Evolutionary conservation across 179 eudicot species (phyloP), one percentile per base, ranked within the genome.

Genomic region (Camellia oleifera): DNA sequence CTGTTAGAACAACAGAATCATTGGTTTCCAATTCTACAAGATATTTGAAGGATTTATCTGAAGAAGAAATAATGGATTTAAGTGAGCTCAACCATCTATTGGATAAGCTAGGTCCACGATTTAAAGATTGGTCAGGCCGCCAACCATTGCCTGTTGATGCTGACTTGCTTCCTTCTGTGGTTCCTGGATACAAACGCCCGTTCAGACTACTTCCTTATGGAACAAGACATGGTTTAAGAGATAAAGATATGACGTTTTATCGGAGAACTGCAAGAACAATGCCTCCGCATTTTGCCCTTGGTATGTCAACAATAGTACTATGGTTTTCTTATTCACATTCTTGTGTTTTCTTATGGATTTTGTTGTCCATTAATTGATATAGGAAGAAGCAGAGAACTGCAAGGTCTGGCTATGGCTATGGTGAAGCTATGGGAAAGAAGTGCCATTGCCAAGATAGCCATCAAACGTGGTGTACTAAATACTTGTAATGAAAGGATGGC

Each of bases 401-500:
- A 97, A 87, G 99, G 99, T 76, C 88, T 94, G 84, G 99, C 97
- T 66, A 80, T 81, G 79, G 98, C 98, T 68, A 90, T 97, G 94
- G 93, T 92, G 42, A 94, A 92, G 88, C 85, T 94, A 54, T 97
- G 98, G 98, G 94, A 91, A 80, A 92, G 83, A 84, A 90, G 94
- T 83, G 95, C 99, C 67, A 86, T 97, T 85, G 99, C 98, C 56
- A 97, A 97, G 88, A 94, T 97, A 80, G 97, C 97, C 81, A 97
- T 97, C 81, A 97, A 97, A 81, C 98, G 97, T 1, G 97, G 99
- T 75, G 97, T 97, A 70, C 88, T 75, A 42, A 90, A 92, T 86
- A 94, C 99, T 50, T 73, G 77, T 80, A 97, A 94, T 77, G 99
- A 94, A 48, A 90, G 98, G 79, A 97, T 97, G 97, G 97, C 98